Base-by-base conservation (phyloP, 2,329 filamentous ascomycete species). In the Cytospora mali region DNA sequence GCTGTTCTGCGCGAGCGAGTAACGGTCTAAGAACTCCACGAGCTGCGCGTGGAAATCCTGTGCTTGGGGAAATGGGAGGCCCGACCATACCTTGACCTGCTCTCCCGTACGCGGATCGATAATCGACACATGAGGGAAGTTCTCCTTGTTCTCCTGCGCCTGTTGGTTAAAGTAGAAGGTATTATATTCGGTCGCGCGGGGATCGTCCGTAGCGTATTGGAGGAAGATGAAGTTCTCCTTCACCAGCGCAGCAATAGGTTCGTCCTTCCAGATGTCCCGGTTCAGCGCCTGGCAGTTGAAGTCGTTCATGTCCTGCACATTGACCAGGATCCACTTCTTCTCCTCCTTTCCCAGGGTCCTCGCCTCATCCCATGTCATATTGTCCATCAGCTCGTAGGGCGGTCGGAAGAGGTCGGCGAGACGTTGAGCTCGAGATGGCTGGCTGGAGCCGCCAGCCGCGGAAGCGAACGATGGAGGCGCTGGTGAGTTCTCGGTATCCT, bases 211-310 rank as follows among this genome's bases (percentile, higher is more conserved):
- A 69, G 89, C 87, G 78, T 95, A 98, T 72, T 99, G 95, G 70
- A 99, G 79, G 76, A 99, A 99, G 68, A 99, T 84, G 74, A 99
- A 99, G 77, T 96, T 93, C 73, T 97, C 94, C 70, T 85, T 85
- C 31, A 99, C 82, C 1, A 96, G 86, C n/a, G 91, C 87, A 69
- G 85, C 86, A 62, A 99, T 87, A 2, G 88, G 84, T 21, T 84
- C 76, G 69, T 97, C 90, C 77, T 97, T 97, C 95, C 95, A 99
- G 59, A 98, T 87, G 73, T 99, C 95, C 51, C 95, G 86, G 73
- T 99, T 99, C 21, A 99, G 80, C 3, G 91, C 85, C 74, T 99
- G 95, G 75, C 95, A 99, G 75, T 95, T 91, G 75, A 99, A 99
- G 71, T 97, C 88, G 39, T 91, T 91, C 68, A 91, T 87, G 73